Conservation (phyloP, 805 yeast genomes). For the Kuraishia ogatae region DNA sequence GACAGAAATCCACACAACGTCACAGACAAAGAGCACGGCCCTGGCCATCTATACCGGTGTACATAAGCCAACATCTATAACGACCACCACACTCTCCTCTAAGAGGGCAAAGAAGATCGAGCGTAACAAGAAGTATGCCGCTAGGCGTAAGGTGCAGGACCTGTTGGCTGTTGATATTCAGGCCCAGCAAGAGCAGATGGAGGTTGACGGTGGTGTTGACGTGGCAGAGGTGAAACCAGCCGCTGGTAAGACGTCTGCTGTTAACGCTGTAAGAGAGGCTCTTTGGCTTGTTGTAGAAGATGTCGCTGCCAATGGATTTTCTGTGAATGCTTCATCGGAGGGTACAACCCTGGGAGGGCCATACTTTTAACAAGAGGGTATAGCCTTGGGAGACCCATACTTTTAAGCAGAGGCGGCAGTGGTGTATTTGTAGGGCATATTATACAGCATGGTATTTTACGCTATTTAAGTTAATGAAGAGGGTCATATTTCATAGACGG, state of each 20-base stretch:
- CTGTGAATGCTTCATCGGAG: constrained; percentile 40
- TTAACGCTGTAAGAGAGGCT: constrained; percentile 50
- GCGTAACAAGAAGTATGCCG: constrained; percentile 68
- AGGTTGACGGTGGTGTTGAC: constrained; percentile 29
- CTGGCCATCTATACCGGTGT: constrained; percentile 35
- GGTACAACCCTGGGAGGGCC: constrained; percentile 87
- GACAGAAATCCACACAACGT: constrained; percentile 7
- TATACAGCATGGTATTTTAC: too few species aligned
- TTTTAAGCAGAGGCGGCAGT: not conserved
- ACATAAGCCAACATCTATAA: constrained; percentile 18
- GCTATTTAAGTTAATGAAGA: too few species aligned
- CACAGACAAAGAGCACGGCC: constrained; percentile 21
- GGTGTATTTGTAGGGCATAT: too few species aligned
- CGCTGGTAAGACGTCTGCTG: constrained; percentile 18
- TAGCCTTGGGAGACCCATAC: not conserved
- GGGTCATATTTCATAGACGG: too few species aligned
- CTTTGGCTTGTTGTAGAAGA: constrained; percentile 69
- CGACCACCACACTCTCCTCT: constrained; percentile 60
- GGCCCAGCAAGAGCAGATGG: constrained; percentile 43
- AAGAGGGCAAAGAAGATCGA: constrained; percentile 73
- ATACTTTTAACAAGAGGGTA: constrained; percentile 25
- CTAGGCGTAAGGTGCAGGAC: constrained; percentile 35
- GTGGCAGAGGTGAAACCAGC: constrained; percentile 12
- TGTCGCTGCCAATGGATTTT: constrained; percentile 35
- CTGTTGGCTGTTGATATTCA: constrained; percentile 38